phyloP scores from a whole-genome alignment of 371 early-diverging fungal species.

The Mucor mucedo region DNA sequence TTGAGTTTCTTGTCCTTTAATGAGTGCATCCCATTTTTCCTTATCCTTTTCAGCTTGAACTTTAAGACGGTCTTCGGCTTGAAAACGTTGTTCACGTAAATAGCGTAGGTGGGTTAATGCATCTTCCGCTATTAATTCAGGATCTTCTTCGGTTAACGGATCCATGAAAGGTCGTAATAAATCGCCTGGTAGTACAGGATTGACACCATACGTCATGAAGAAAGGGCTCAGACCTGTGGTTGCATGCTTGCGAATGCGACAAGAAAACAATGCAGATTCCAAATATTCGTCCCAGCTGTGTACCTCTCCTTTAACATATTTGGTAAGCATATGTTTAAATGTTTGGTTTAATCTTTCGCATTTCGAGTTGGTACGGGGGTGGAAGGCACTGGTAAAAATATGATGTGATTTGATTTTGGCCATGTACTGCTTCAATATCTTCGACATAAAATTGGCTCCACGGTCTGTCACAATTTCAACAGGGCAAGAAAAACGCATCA shows the following conservation, averaged over 20 bases:
- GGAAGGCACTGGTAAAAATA: neutral
- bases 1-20: constrained; percentile 6
- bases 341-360: constrained; percentile 30
- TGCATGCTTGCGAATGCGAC: constrained; percentile 15
- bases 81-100: neutral
- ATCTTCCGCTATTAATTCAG: constrained; percentile 1
- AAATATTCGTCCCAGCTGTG: constrained; percentile 13
- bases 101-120: neutral
- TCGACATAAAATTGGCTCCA: constrained; percentile 16
- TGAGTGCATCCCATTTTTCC: constrained; percentile 20
- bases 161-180: constrained; percentile 9
- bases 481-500: constrained; percentile 31
- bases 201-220: constrained; percentile 22
- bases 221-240: constrained; percentile 15
- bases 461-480: constrained; percentile 35
- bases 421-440: neutral
- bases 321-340: constrained; percentile 7
- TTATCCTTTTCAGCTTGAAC: constrained; percentile 17
- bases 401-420: neutral
- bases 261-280: constrained; percentile 17
- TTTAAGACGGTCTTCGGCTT: neutral
- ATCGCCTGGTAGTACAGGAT: constrained; percentile 24
- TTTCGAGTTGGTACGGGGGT: constrained; percentile 24
- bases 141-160: neutral
- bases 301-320: constrained; percentile 11